Evolutionary conservation across 139 green algal species (phyloP).

Genomic region (Pleodorina starrii): DNA sequence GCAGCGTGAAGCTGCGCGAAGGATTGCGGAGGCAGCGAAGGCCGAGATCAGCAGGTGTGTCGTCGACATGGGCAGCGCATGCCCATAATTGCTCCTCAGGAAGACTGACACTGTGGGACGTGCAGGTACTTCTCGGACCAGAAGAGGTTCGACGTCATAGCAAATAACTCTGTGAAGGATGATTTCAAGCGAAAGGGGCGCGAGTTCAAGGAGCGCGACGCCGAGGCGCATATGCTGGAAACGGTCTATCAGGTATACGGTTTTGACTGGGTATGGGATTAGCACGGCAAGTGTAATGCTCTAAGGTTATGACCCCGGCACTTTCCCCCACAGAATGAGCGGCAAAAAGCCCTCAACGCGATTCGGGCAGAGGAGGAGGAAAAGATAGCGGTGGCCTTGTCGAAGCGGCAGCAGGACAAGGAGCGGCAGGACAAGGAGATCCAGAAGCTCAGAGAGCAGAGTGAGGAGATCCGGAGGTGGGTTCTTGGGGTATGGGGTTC

Average conservation of each 20-base stretch:
- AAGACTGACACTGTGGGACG: background rate
- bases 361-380: constrained; percentile 68
- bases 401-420: constrained; percentile 51
- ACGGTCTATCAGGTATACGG: constrained; percentile 67
- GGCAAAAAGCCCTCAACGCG: constrained; percentile 53
- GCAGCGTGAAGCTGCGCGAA: constrained; percentile 59
- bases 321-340: constrained; percentile 49
- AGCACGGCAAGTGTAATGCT: background rate
- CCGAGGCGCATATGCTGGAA: constrained; percentile 69
- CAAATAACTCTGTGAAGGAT: constrained; percentile 62
- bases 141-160: constrained; percentile 50
- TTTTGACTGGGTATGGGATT: background rate
- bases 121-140: constrained; percentile 75
- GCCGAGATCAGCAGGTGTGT: constrained; percentile 65
- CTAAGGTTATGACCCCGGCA: background rate
- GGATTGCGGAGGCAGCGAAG: constrained; percentile 56
- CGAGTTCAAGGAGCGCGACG: constrained; percentile 62
- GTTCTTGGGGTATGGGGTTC: no score
- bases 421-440: constrained; percentile 67
- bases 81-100: background rate
- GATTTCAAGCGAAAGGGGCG: constrained; percentile 65
- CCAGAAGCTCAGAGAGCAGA: constrained; percentile 69
- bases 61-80: background rate
- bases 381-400: constrained; percentile 62
- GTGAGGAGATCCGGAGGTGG: constrained; percentile 63